These are phyloP conservation scores for Tricholoma sp. DNA, from an alignment of 768 basidiomycete species.

Conservation along the genomic window DNA sequence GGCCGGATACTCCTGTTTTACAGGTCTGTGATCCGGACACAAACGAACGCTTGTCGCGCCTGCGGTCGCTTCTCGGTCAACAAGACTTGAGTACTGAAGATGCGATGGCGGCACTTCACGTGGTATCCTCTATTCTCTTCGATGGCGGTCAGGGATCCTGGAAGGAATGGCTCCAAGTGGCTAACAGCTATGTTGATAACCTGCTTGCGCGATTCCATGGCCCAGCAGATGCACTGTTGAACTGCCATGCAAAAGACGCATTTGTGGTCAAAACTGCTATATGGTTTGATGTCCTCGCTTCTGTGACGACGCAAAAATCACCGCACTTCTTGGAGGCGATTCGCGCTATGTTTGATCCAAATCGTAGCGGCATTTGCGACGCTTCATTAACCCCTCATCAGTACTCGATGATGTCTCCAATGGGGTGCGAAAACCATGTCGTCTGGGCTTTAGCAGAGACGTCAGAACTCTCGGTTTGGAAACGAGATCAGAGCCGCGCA, in stretches of 20 bases:
- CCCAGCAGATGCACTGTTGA: constrained; percentile 39
- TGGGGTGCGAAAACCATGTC: constrained; percentile 80
- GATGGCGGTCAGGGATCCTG: constrained; percentile 69
- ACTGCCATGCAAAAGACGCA: constrained; percentile 44
- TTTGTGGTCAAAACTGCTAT: constrained; percentile 82
- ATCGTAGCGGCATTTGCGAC: constrained; percentile 34
- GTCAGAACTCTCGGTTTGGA: constrained; percentile 62
- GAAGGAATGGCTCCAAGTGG: constrained; percentile 60
- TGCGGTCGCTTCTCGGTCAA: constrained; percentile 21
- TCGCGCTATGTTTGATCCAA: constrained; percentile 49
- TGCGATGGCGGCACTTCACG: constrained; percentile 72
- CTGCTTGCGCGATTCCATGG: constrained; percentile 38
- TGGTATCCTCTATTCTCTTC: constrained; percentile 75
- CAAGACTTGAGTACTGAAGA: constrained; percentile 48
- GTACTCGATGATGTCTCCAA: constrained; percentile 73
- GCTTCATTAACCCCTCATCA: constrained; percentile 16
- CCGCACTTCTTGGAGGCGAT: constrained; percentile 58
- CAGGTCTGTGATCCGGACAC: constrained; percentile 15
- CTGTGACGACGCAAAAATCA: constrained; percentile 55
- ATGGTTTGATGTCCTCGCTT: constrained; percentile 84
- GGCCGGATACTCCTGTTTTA: constrained; percentile 20
- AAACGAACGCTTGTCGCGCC: constrained; percentile 18
- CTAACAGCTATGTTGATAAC: constrained; percentile 47
- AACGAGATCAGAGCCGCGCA: constrained; percentile 31
- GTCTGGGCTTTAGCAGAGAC: constrained; percentile 78